phyloP scores from a whole-genome alignment of 2,329 filamentous ascomycete species.

The Trichophaea hybrida region DNA sequence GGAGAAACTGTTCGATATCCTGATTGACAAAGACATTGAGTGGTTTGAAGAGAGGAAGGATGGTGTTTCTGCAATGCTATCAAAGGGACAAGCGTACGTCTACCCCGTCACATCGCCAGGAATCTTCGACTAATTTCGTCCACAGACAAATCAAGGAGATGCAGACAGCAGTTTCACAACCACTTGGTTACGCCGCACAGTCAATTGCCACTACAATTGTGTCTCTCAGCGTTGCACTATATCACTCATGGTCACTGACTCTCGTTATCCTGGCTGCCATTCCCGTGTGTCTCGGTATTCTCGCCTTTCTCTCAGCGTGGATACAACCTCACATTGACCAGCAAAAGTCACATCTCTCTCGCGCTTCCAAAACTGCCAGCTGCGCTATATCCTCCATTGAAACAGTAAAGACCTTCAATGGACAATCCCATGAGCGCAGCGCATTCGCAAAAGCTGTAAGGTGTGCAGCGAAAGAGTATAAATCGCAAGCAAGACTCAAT shows the following conservation, averaged over 20 bases:
- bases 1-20: slow-evolving; percentile 47
- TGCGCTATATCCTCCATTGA: slow-evolving; percentile 63
- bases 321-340: slow-evolving; percentile 52
- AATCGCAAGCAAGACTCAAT: slow-evolving; percentile 52
- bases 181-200: slow-evolving; percentile 55
- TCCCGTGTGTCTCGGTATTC: slow-evolving; percentile 48
- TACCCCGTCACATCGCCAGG: background rate
- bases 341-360: slow-evolving; percentile 53
- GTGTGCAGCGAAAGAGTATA: slow-evolving; percentile 47
- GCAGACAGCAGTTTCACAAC: slow-evolving; percentile 64
- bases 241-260: slow-evolving; percentile 70
- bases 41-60: slow-evolving; percentile 69
- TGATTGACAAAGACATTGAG: slow-evolving; percentile 58
- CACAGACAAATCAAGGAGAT: slow-evolving; percentile 68
- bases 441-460: slow-evolving; percentile 48
- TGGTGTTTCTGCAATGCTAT: slow-evolving; percentile 47
- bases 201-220: slow-evolving; percentile 50
- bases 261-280: slow-evolving; percentile 61
- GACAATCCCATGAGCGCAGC: slow-evolving; percentile 51
- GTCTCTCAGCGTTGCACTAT: slow-evolving; percentile 58
- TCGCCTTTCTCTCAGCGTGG: slow-evolving; percentile 45
- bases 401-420: slow-evolving; percentile 74
- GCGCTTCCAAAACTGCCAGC: slow-evolving; percentile 56
- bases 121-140: slow-evolving; percentile 1
- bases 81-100: slow-evolving; percentile 46